Base-by-base conservation (phyloP, 768 basidiomycete species). In the Pluteus cervinus region DNA sequence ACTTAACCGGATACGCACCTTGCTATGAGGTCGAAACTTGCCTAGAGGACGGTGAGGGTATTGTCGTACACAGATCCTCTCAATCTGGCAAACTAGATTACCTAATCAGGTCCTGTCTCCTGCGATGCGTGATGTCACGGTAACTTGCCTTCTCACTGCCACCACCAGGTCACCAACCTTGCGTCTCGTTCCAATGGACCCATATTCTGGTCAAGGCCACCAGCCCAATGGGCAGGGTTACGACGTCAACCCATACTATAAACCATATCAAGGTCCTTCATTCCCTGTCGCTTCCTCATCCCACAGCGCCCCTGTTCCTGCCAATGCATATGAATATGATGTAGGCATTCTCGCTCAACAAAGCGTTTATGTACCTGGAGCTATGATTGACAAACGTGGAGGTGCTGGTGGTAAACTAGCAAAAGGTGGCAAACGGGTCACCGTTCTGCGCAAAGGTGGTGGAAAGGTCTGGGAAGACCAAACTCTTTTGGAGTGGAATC, bases 391-490 rank as follows among this genome's bases (percentile, higher is more conserved):
- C 53, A 88, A 88, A 54, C 77, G 84, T 32, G 85, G 88, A 21
- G 86, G 87, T 8, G 76, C 87, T 3, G 86, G 86, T 32, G 86
- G 87, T 3, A 88, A 87, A 57, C 65, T 89, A 31, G 84, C 84
- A 0, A 91, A 90, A 57, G 89, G 89, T 33, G 86, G 87, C 28
- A 96, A 97, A 64, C 69, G 94, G 43, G 83, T 80, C 33, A 99
- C 96, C 3, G 96, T 99, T 7, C 62, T 99, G 33, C 73, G 96
- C 36, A 97, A 97, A 61, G 94, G 93, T 4, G 94, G 75, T 37
- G 96, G 96, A 23, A 93, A 91, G 65, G 82, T 88, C 16, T 99
- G 96, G 96, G 96, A 99, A 59, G 96, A 99, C 57, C 90, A 90
- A 62, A 96, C 91, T 3, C 67, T 99, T 39, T 62, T 97, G 10